A percentile compares a stretch with the other conserved stretches of the same genome.
Conservation (phyloP, 1,284 basidiomycete genomes). For the Tilletia horrida region DNA sequence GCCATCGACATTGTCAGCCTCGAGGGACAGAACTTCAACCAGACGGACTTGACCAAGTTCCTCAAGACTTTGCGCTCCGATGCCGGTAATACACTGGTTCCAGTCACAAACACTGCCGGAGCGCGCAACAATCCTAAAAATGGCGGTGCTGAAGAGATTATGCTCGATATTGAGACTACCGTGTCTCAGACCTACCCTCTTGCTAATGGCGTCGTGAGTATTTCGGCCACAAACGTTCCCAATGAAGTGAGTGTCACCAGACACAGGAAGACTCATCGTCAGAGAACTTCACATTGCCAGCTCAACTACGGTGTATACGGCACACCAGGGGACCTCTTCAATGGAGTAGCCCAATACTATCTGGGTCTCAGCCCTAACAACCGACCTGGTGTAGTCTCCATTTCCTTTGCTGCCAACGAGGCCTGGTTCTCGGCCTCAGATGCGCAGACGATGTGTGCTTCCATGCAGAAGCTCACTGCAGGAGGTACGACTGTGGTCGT, state of each 20-base stretch:
- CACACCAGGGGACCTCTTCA: too few species aligned
- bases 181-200: slow-evolving; percentile 20
- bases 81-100: neutral
- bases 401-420: slow-evolving; percentile 22
- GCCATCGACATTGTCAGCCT: slow-evolving; percentile 2
- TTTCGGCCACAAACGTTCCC: too few species aligned
- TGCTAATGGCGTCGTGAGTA: slow-evolving; percentile 7
- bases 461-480: slow-evolving; percentile 24
- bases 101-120: slow-evolving; percentile 10
- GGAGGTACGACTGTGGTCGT: slow-evolving; percentile 28
- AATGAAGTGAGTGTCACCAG: too few species aligned
- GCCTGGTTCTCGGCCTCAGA: slow-evolving; percentile 1
- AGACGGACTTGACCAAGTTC: slow-evolving; percentile 18
- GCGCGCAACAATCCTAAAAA: slow-evolving; percentile 12
- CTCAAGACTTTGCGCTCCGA: slow-evolving; percentile 15
- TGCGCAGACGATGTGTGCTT: slow-evolving; percentile 22
- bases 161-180: slow-evolving; percentile 18
- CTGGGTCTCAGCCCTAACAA: neutral
- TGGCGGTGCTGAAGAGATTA: neutral
- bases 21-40: slow-evolving; percentile 17
- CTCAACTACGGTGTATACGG: too few species aligned
- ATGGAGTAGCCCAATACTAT: slow-evolving; percentile 3
- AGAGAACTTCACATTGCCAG: too few species aligned
- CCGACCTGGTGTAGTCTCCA: slow-evolving; percentile 21
- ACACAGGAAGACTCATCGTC: too few species aligned